Evolutionary conservation across 129 eudicot genomes (phyloP).

Genomic region (Glebionis coronaria): DNA sequence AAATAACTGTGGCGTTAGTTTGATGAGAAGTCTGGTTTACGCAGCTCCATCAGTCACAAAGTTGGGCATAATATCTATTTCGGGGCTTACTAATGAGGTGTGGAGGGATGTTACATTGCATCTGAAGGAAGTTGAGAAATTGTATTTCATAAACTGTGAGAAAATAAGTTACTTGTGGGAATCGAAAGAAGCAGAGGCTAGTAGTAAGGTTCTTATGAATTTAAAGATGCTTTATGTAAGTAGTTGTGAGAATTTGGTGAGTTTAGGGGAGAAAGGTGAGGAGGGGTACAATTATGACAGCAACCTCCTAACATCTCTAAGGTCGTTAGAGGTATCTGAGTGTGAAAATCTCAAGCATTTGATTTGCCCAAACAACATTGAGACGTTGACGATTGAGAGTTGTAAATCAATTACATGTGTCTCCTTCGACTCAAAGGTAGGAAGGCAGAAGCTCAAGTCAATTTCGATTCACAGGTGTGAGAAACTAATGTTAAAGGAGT

Average conservation of each 20-base stretch:
- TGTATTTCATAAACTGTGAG: not conserved
- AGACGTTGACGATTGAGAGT: rapidly evolving
- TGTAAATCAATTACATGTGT: not conserved
- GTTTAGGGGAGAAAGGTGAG: conserved; percentile 18
- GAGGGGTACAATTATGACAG: not conserved
- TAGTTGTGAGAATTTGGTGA: not conserved
- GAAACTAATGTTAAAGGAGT: not conserved
- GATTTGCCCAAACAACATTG: not conserved
- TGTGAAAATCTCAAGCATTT: not conserved
- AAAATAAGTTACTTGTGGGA: conserved; percentile 5
- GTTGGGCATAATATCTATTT: not conserved
- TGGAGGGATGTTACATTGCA: conserved; percentile 9
- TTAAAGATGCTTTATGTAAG: not conserved
- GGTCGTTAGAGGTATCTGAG: not conserved
- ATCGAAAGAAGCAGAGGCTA: not conserved
- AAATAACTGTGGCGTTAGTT: not conserved
- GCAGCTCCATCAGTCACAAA: not conserved
- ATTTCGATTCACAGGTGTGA: not conserved
- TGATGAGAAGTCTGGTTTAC: not conserved
- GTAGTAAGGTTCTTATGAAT: not conserved
- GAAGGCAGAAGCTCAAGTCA: conserved; percentile 3
- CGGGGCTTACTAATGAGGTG: conserved; percentile 10
- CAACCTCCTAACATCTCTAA: conserved; percentile 7
- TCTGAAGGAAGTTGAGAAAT: not conserved
- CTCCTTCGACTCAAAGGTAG: not conserved